Evolutionary conservation across 805 yeast genomes (phyloP), one percentile per base, ranked within the genome.

Genomic region (Yarrowia sp.): DNA sequence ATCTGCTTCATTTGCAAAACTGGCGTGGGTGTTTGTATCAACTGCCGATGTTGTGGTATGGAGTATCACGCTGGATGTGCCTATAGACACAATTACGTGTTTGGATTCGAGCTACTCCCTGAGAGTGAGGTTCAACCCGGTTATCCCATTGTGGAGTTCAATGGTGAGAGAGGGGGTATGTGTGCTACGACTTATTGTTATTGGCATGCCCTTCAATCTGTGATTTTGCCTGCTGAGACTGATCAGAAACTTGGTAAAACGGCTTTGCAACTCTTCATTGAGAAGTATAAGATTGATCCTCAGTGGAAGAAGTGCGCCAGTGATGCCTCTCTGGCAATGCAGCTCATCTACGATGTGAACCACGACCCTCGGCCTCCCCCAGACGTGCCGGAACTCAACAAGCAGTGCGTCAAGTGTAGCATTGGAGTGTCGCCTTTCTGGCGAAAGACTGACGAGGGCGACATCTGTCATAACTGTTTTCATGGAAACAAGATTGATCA

Each of bases 51-150:
- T 16, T 86, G 89, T 70, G 68, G 74, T 2, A 72, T 70, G 52
- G 65, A 69, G 14, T 63, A 76, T 35, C 90, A 86, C 73, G 77
- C 82, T 1, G 86, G 86, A 0, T 88, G 91, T 77, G 86, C 86
- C 14, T 83, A 82, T 63, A 71, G 78, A 6, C 71, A 77, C 0
- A 77, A 77, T n/a, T 79, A 76, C 68, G 73, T 74, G 65, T 67
- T 85, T 52, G 93, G 92, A 1, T 87, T 89, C 69, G 78, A 76
- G 51, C 44, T 76, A 12, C 66, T 52, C 2, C 46, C 46, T 17
- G 46, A 24, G 17, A 17, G 14, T 10, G 46, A 54, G 21, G 35
- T 38, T 71, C 65, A 10, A 69, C 24, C 41, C 17, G 58, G 65
- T 33, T 56, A 65, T 41, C 56, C 22, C 62, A 46, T 43, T 21